Base-by-base conservation (phyloP, 2,329 filamentous ascomycete species). In the Diaporthe ampelina region DNA sequence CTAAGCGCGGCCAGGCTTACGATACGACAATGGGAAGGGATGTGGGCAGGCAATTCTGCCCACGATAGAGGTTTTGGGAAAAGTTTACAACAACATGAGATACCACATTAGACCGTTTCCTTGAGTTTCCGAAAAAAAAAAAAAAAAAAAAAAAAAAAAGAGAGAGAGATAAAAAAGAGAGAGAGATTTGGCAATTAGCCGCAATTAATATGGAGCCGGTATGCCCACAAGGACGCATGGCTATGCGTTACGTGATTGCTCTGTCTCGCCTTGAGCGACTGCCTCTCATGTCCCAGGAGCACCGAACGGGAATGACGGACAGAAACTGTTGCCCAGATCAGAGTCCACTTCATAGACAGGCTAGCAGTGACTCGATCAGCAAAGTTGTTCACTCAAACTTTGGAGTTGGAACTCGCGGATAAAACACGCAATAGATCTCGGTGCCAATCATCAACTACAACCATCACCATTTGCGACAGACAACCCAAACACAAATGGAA, bases 61-160 rank as follows among this genome's bases (percentile, higher is more conserved):
- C 43, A 19, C 40, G 32, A 29, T 10, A 65, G 21, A 19, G 59
- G 26, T 29, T 59, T 35, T 26, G 29, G 69, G 48, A n/a, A 50
- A 70, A 61, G 50, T 71, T 71, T 61, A 56, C 54, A 70, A 59
- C 35, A 57, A 52, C 56, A 71, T 19, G 69, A 71, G 69, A 71
- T 71, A 71, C 69, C 69, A 71, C 43, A 71, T 61, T 59, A 59
- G 69, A 71, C 45, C 40, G 43, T 71, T 71, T 71, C 43, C 15
- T 61, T 61, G 21, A 32, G 29, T 35, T 71, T 71, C 19, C n/a
- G n/a, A n/a, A n/a, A n/a, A 11, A 15, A 3, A 17, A 6, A 43
- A 17, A 43, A 15, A 40, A 40, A 40, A 15, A 15, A 4, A 13
- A 40, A 40, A 40, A 40, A 15, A 40, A 48, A 45, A 26, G 29